These are phyloP conservation scores for Ilyonectria robusta DNA, from an alignment of 2,329 filamentous ascomycete species.

Conservation along the genomic window DNA sequence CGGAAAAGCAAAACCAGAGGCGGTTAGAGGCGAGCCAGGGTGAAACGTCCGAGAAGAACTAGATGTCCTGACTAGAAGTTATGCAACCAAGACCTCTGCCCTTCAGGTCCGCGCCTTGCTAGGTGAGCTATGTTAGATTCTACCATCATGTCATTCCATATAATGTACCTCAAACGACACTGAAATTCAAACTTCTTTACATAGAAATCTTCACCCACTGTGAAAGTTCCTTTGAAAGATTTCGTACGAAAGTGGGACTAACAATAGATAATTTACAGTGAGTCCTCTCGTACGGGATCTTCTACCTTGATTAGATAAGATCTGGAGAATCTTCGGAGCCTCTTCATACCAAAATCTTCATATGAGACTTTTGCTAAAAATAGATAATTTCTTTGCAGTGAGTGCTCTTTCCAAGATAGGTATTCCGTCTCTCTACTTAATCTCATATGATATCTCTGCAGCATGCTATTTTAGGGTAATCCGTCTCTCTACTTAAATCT, in stretches of 20 bases:
- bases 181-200: neutral
- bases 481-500: too few relatives aligned
- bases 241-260: neutral
- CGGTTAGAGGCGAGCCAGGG: neutral
- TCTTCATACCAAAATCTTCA: too few relatives aligned
- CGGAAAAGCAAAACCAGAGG: neutral
- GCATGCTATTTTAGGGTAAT: too few relatives aligned
- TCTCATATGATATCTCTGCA: too few relatives aligned
- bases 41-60: neutral
- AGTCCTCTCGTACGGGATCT: neutral
- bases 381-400: too few relatives aligned
- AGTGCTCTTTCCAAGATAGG: too few relatives aligned
- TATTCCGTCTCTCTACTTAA: too few relatives aligned
- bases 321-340: too few relatives aligned
- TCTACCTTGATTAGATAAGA: too few relatives aligned
- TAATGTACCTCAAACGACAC: neutral
- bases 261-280: neutral
- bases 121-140: neutral
- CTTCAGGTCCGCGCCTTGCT: neutral
- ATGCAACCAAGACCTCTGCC: neutral
- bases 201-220: neutral
- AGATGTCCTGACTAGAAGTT: neutral
- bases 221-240: neutral
- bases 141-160: neutral
- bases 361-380: too few relatives aligned